A percentile compares a stretch with the other conserved stretches of the same genome.
These are phyloP conservation scores for Colletotrichum siamense DNA, from an alignment of 2,329 filamentous ascomycete species.

Conservation along the genomic window DNA sequence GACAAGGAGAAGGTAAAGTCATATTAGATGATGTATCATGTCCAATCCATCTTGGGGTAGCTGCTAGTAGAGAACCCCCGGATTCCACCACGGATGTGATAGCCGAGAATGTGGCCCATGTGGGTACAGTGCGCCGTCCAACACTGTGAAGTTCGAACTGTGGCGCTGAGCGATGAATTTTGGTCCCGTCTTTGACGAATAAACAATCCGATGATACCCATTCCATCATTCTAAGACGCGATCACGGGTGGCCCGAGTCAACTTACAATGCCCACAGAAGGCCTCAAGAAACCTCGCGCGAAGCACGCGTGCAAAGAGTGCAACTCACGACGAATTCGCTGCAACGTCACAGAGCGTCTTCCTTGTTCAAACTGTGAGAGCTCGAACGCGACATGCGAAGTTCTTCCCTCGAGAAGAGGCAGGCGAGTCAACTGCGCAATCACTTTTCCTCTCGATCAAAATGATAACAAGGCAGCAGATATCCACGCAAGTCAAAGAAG, in stretches of 20 bases:
- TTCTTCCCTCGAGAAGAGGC: slow-evolving; percentile 24
- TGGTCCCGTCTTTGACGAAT: not conserved
- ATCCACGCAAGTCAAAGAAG: slow-evolving; percentile 20
- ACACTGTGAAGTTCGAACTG: not conserved
- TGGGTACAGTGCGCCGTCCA: not conserved
- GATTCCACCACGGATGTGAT: not conserved
- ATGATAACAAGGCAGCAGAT: slow-evolving; percentile 1
- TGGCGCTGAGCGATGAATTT: not conserved
- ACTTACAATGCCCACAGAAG: not conserved
- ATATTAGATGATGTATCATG: not conserved
- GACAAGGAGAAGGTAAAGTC: not conserved
- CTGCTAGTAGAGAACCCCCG: not conserved
- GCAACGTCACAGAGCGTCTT: slow-evolving; percentile 24
- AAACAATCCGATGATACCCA: not conserved
- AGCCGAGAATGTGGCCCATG: not conserved
- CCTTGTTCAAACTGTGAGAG: slow-evolving; percentile 25
- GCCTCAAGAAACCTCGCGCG: slow-evolving; percentile 21
- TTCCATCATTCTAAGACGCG: not conserved
- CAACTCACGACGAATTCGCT: slow-evolving; percentile 25
- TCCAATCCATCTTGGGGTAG: not conserved
- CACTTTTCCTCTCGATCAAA: not conserved
- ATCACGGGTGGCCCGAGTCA: not conserved
- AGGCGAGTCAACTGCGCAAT: not conserved
- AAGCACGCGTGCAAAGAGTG: slow-evolving; percentile 27
- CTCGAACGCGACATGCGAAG: slow-evolving; percentile 18